Conservation (phyloP, 768 basidiomycete genomes). For the Auriscalpium orientale region DNA sequence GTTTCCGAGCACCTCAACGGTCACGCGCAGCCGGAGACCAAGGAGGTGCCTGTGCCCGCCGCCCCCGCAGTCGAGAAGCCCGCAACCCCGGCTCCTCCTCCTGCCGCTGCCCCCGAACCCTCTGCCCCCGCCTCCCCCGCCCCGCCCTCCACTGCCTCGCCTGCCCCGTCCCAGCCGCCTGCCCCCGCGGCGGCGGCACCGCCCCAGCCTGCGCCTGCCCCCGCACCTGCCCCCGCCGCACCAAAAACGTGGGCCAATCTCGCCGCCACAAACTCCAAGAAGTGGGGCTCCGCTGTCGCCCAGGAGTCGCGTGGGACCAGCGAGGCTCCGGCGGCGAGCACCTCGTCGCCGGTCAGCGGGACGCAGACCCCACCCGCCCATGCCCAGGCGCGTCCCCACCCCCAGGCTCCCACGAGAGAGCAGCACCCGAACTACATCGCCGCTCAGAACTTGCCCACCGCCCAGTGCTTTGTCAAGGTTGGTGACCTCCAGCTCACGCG, state of each 20-base stretch:
- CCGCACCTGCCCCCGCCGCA: slow-evolving; percentile 30
- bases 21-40: slow-evolving; percentile 30
- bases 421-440: slow-evolving; percentile 44
- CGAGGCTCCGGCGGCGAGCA: slow-evolving; percentile 43
- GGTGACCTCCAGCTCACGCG: slow-evolving; percentile 9
- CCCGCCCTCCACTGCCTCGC: slow-evolving; percentile 18
- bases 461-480: slow-evolving; percentile 93
- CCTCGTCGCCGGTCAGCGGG: slow-evolving; percentile 35
- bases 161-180: slow-evolving; percentile 17
- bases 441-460: slow-evolving; percentile 54
- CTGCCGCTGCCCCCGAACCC: slow-evolving; percentile 21
- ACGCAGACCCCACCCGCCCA: slow-evolving; percentile 27
- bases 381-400: slow-evolving; percentile 29
- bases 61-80: slow-evolving; percentile 24
- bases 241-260: slow-evolving; percentile 91
- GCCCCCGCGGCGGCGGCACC: slow-evolving; percentile 12
- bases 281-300: slow-evolving; percentile 81
- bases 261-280: slow-evolving; percentile 73
- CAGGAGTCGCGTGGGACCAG: slow-evolving; percentile 71
- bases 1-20: slow-evolving; percentile 22
- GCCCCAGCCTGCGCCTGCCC: slow-evolving; percentile 24
- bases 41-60: slow-evolving; percentile 23
- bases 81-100: slow-evolving; percentile 26
- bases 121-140: slow-evolving; percentile 22
- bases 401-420: slow-evolving; percentile 29